Base-by-base conservation (phyloP, 805 yeast species). In the Teunomyces aglyptinius region DNA sequence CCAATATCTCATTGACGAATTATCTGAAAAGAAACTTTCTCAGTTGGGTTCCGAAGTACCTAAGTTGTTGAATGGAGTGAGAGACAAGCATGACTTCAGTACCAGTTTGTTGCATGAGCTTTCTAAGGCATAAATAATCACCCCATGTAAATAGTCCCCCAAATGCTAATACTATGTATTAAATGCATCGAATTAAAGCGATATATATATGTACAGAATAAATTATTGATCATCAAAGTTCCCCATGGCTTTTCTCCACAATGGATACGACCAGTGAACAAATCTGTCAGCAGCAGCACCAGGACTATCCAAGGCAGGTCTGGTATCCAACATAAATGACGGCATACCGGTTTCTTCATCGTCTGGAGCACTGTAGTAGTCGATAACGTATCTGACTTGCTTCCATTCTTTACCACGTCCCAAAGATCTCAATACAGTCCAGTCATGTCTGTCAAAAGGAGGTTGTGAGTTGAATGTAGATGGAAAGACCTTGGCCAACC, bases 361-460 rank as follows among this genome's bases (percentile, higher is more conserved):
- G 55, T 90, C 97, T 5, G 96, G 96, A 3, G 96, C 97, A n/a
- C 89, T 82, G 63, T 94, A 94, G 65, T 92, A 94, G 64, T 94
- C 99, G 58, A 94, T 90, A 26, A 94, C 96, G 58, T 94, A 94
- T 51, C 99, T 78, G 16, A 94, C 90, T 55, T 83, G 71, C 43
- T 76, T 71, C 87, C 91, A 86, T 15, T 71, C 75, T 13, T 73
- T 64, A 13, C 60, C 38, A 13, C 43, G 45, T 3, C 80, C 81
- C 43, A 65, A 67, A 10, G 81, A 74, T 58, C 99, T 78, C 55
- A 92, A 73, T 4, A 94, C 96, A 2, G 96, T 86, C 99, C 99
- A 94, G 69, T 94, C 99, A 59, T 94, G 99, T 64, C 99, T 82
- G 66, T 94, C 99, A 60, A 94, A 94, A 5, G 99, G 99, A 3